Evolutionary conservation across 2,329 filamentous ascomycete species (phyloP), one percentile per base, ranked within the genome.

Genomic region (Exophiala lecanii-corni): DNA sequence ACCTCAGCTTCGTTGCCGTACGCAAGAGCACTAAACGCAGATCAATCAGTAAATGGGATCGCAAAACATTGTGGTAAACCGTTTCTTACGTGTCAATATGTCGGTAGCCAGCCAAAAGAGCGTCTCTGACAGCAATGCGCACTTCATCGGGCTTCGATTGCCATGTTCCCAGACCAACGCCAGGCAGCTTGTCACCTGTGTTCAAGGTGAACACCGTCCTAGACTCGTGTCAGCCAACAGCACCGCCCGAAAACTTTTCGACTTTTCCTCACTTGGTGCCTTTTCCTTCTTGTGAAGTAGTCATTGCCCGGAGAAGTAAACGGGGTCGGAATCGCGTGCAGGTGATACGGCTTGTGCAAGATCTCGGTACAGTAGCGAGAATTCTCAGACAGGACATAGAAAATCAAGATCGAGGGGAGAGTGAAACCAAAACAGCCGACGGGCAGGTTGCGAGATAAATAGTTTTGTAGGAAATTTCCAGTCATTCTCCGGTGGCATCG

Each of bases 121-220:
- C 84, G 25, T 71, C 71, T 65, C 85, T 79, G 52, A 91, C 86
- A 41, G 86, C 86, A 40, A 76, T 68, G 55, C 76, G 73, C 43
- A 87, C 83, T 64, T 86, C 75, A 54, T 76, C 77, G 43, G 82
- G 80, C 57, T 74, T 63, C 36, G 84, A 86, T 60, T 88, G 84
- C 84, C 85, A 89, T 43, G 86, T 89, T 43, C 86, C 86, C 34
- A 89, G 74, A 49, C 84, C 85, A 53, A 89, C 66, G 55, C 81
- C 81, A 43, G 84, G 59, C 41, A 61, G 56, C 41, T 59, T 59
- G 23, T 57, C 59, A 31, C 65, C 65, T 13, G 63, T 67, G 52
- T 67, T 67, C 45, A 68, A 58, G 38, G 55, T 58, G 43, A 59
- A 62, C 45, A 55, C 47, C 30, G 50, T 56, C 44, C 49, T 54